Conservation (phyloP, 1,284 basidiomycete genomes). For the Exobasidium rhododendri region DNA sequence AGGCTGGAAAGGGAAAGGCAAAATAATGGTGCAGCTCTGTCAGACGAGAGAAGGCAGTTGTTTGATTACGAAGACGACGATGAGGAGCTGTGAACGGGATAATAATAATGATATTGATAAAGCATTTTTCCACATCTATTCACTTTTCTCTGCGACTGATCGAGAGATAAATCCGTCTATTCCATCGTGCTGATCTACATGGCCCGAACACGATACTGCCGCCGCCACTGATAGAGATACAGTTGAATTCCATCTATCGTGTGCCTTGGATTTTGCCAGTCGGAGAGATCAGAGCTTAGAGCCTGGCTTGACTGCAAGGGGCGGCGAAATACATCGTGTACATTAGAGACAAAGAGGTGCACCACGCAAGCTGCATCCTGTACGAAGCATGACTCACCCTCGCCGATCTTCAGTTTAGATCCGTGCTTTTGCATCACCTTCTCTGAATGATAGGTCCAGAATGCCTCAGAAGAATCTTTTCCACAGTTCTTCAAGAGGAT, state of each 20-base stretch:
- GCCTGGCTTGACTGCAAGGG: conserved; percentile 3
- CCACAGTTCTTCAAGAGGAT: conserved; percentile 50
- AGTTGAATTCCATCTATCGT: no score
- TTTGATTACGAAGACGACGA: conserved; percentile 24
- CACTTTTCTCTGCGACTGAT: no score
- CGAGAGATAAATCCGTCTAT: no score
- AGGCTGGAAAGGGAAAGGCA: conserved; percentile 9
- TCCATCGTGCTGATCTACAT: no score
- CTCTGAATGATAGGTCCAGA: conserved; percentile 51
- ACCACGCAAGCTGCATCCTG: no score
- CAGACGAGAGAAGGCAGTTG: conserved; percentile 15
- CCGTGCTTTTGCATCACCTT: conserved; percentile 47
- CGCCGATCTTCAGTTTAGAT: conserved; percentile 41
- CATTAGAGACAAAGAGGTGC: no score
- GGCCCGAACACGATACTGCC: no score
- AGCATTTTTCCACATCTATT: no score
- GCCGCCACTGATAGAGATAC: no score
- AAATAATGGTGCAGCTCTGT: conserved; percentile 9
- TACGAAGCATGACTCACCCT: conserved; percentile 30
- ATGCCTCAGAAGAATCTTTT: conserved; percentile 51
- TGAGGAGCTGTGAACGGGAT: conserved; percentile 20
- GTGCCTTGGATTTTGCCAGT: no score
- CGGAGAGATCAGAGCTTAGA: conserved; percentile 8
- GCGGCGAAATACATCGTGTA: not conserved
- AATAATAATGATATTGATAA: no score